phyloP scores from a whole-genome alignment of 2,329 filamentous ascomycete genomes.

The Chaetomiaceae sp. region DNA sequence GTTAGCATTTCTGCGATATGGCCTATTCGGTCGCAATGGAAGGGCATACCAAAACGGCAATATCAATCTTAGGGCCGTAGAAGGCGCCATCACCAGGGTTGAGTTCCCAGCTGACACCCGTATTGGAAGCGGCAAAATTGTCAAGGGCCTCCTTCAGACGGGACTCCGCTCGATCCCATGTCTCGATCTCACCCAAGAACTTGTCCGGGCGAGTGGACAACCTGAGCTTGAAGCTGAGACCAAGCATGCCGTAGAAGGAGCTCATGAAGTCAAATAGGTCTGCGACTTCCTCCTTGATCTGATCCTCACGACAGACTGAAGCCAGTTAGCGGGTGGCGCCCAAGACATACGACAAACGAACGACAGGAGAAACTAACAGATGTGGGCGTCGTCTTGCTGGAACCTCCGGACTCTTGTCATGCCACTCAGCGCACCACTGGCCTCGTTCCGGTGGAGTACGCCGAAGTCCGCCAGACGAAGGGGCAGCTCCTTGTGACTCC shows the following conservation, averaged over 20 bases:
- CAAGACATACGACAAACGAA: not conserved
- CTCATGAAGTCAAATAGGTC: slow-evolving; percentile 82
- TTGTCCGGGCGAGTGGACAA: slow-evolving; percentile 87
- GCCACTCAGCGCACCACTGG: slow-evolving; percentile 83
- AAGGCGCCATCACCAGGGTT: slow-evolving; percentile 96
- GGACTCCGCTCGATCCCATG: slow-evolving; percentile 83
- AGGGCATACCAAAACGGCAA: slow-evolving; percentile 59
- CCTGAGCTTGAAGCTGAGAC: slow-evolving; percentile 88
- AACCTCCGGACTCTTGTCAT: slow-evolving; percentile 90
- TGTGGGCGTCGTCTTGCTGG: slow-evolving; percentile 93
- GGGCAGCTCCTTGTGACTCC: slow-evolving; percentile 84
- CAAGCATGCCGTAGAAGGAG: slow-evolving; percentile 68
- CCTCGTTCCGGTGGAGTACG: slow-evolving; percentile 90
- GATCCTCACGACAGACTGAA: slow-evolving; percentile 69
- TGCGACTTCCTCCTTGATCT: slow-evolving; percentile 68
- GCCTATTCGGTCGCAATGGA: too few species aligned
- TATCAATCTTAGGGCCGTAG: slow-evolving; percentile 98
- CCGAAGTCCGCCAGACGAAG: slow-evolving; percentile 94
- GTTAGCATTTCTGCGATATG: not conserved
- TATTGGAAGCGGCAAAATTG: slow-evolving; percentile 55
- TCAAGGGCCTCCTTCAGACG: slow-evolving; percentile 75
- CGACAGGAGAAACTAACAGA: slow-evolving; percentile 41
- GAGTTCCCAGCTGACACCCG: slow-evolving; percentile 70
- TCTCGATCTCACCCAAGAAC: slow-evolving; percentile 76
- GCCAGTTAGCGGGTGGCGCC: not conserved